A percentile compares a stretch with the other conserved stretches of the same genome.
Evolutionary conservation across 768 basidiomycete genomes (phyloP).

Genomic region (Mycena pura): DNA sequence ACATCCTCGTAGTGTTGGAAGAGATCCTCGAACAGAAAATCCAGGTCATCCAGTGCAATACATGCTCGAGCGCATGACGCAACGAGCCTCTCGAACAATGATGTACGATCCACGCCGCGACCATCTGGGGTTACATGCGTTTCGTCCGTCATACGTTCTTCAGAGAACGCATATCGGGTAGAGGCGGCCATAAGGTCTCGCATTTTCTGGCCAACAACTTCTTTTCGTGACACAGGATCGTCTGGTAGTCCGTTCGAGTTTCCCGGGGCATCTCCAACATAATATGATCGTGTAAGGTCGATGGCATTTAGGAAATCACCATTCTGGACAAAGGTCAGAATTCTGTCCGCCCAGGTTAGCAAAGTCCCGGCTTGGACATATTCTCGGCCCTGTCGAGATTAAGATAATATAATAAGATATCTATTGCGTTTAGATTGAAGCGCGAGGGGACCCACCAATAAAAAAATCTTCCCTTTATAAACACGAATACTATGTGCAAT

Average conservation of each 20-base stretch:
- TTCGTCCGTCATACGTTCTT: slow-evolving; percentile 90
- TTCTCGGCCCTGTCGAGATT: slow-evolving; percentile 59
- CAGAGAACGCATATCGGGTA: slow-evolving; percentile 88
- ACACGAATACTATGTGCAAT: slow-evolving; percentile 75
- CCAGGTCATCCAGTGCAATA: slow-evolving; percentile 78
- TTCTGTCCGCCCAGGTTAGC: slow-evolving; percentile 93
- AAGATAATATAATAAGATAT: slow-evolving; percentile 2
- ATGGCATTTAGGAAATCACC: slow-evolving; percentile 94
- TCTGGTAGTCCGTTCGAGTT: slow-evolving; percentile 88
- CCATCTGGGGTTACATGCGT: slow-evolving; percentile 85
- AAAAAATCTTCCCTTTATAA: slow-evolving; percentile 91
- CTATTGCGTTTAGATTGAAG: background rate
- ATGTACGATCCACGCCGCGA: slow-evolving; percentile 90
- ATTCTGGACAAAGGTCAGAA: slow-evolving; percentile 79
- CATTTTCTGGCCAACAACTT: slow-evolving; percentile 76
- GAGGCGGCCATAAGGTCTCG: slow-evolving; percentile 88
- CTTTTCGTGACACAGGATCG: slow-evolving; percentile 59
- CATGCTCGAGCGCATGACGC: slow-evolving; percentile 78
- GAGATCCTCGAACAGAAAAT: slow-evolving; percentile 92
- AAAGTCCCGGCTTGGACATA: slow-evolving; percentile 83
- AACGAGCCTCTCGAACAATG: slow-evolving; percentile 89
- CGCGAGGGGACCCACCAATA: slow-evolving; percentile 73
- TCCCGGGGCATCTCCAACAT: slow-evolving; percentile 78
- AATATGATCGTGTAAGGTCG: slow-evolving; percentile 83
- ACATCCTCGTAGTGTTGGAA: slow-evolving; percentile 88